Base-by-base conservation (phyloP, 1,284 basidiomycete genomes). In the Afroboletus lepidellus region DNA sequence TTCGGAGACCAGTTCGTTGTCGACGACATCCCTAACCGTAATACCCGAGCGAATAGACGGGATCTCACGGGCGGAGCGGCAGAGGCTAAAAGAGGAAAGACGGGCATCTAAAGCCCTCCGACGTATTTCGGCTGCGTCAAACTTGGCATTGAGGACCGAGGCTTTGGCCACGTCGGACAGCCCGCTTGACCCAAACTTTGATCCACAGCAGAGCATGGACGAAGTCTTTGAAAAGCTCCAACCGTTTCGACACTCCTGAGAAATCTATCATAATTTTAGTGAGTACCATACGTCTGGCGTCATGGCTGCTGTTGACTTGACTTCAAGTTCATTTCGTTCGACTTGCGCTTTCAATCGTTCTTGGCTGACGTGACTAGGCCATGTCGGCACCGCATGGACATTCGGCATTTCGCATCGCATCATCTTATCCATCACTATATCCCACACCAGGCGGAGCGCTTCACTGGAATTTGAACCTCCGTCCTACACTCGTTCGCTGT, bases 151-250 rank as follows among this genome's bases (percentile, higher is more conserved):
- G 3, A 60, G 60, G 29, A 55, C 62, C 32, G 42, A 58, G 30
- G 43, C 57, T 5, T 54, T 56, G 46, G 58, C 60, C 43, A 59
- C 60, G 33, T 51, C 27, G 57, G 69, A 69, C 16, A 36, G 43
- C 29, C 37, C 62, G 55, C 39, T 70, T 50, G 47, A 73, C 68
- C 51, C 67, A 45, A 52, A 57, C 62, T 57, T 73, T 55, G 53
- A 75, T 70, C 57, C 70, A 53, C 54, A 71, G 50, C 60, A 59
- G 51, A 46, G 63, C 52, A 72, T 74, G 70, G 71, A 72, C 32
- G 62, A 72, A 43, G 70, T 71, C 8, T 52, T 74, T 23, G 70
- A 74, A 48, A 74, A 66, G 53, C 59, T 74, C 21, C 60, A 69
- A n/a, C 69, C 69, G 0, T 71, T 71, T 46, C 58, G 69, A 38